phyloP scores from a whole-genome alignment of 2,329 filamentous ascomycete species.

The Acarospora socialis region DNA sequence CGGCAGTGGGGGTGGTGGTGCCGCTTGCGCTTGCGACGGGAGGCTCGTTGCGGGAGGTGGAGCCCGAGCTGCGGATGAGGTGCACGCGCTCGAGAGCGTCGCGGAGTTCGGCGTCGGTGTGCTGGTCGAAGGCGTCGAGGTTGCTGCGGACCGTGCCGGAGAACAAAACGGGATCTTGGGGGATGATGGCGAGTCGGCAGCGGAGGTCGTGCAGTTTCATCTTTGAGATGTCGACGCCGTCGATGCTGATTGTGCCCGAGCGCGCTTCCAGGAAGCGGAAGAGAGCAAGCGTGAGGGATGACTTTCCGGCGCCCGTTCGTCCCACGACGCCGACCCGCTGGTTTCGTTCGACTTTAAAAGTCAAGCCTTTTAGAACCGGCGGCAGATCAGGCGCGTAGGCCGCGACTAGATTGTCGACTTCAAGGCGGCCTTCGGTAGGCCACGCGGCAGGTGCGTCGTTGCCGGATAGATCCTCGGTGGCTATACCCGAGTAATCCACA shows the following conservation, averaged over 20 bases:
- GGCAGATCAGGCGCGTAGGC: constrained; percentile 57
- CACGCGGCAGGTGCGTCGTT: constrained; percentile 52
- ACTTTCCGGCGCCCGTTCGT: constrained; percentile 66
- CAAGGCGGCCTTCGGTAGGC: constrained; percentile 59
- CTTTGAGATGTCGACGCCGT: constrained; percentile 60
- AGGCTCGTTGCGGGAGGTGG: constrained; percentile 26
- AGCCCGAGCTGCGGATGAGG: constrained; percentile 35
- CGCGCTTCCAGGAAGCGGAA: constrained; percentile 63
- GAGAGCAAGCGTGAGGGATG: constrained; percentile 57
- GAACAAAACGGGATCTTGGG: constrained; percentile 70
- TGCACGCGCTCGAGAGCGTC: constrained; percentile 59
- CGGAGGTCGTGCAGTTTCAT: constrained; percentile 56
- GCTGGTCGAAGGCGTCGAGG: constrained; percentile 60
- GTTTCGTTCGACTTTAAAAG: constrained; percentile 50
- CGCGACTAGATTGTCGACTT: constrained; percentile 59
- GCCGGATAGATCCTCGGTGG: constrained; percentile 49
- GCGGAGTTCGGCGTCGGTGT: constrained; percentile 52
- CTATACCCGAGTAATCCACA: constrained; percentile 56
- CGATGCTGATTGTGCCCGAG: constrained; percentile 53
- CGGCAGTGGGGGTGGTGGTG: constrained; percentile 12
- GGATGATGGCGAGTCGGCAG: constrained; percentile 65
- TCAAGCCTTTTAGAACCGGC: constrained; percentile 54
- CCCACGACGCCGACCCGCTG: constrained; percentile 65
- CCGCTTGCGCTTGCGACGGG: constrained; percentile 4
- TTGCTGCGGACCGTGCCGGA: constrained; percentile 64